A percentile compares a stretch with the other conserved stretches of the same genome.
Evolutionary conservation across 805 yeast species (phyloP).

Genomic region (Candida caryicola): DNA sequence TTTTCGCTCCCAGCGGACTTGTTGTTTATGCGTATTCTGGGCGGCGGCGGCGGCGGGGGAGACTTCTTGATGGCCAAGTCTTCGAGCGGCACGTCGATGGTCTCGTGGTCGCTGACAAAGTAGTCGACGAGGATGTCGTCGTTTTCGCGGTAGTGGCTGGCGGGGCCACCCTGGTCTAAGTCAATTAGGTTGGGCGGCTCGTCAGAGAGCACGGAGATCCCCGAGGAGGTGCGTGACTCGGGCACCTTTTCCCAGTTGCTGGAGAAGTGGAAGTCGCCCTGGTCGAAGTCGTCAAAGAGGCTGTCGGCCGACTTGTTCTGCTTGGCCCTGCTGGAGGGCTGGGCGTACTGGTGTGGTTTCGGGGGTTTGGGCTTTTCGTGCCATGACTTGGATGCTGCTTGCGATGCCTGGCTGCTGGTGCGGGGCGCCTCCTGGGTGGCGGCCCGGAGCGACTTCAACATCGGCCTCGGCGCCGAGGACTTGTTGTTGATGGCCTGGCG

Average conservation of each 20-base stretch:
- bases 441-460: slow-evolving; percentile 31
- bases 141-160: slow-evolving; percentile 1
- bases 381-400: slow-evolving; percentile 34
- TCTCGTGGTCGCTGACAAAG: slow-evolving; percentile 4
- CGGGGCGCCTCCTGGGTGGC: slow-evolving; percentile 9
- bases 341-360: neutral
- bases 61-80: slow-evolving; percentile 19
- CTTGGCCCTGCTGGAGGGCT: neutral
- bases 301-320: slow-evolving; percentile 12
- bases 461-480: slow-evolving; percentile 15
- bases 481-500: slow-evolving; percentile 2
- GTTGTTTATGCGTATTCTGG: neutral
- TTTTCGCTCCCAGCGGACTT: neutral
- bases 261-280: slow-evolving; percentile 18
- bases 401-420: slow-evolving; percentile 19
- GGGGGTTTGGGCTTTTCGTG: slow-evolving; percentile 15
- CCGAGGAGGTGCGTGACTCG: slow-evolving; percentile 7
- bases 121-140: slow-evolving; percentile 8
- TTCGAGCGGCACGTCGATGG: slow-evolving; percentile 18
- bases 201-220: slow-evolving; percentile 5
- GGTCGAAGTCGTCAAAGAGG: slow-evolving; percentile 40
- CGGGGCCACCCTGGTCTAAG: slow-evolving; percentile 55
- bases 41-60: slow-evolving; percentile 17
- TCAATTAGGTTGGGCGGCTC: slow-evolving; percentile 62
- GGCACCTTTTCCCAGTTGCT: slow-evolving; percentile 7